phyloP scores from a whole-genome alignment of 2,329 filamentous ascomycete genomes.

The Aspergillus persii region DNA sequence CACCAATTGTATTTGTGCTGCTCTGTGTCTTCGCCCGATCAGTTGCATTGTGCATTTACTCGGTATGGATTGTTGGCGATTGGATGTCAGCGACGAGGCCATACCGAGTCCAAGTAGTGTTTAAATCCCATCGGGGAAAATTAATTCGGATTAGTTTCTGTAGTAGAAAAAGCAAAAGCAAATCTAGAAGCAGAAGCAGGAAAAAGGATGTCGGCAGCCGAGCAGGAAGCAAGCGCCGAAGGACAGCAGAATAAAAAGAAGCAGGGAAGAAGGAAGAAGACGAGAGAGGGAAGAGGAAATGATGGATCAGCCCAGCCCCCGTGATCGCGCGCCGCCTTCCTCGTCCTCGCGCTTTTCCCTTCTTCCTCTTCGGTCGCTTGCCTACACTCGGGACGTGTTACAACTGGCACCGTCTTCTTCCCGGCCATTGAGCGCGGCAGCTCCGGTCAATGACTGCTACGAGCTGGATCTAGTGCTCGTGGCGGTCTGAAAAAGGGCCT shows the following conservation, averaged over 20 bases:
- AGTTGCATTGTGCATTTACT: neutral
- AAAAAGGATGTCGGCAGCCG: neutral
- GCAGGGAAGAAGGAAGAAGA: neutral
- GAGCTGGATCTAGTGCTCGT: conserved; percentile 18
- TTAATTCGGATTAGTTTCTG: too few species aligned
- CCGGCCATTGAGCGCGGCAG: conserved; percentile 17
- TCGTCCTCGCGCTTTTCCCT: conserved; percentile 1
- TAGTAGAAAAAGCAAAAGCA: neutral
- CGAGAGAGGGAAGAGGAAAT: neutral
- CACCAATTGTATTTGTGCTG: conserved; percentile 2
- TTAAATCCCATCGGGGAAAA: too few species aligned
- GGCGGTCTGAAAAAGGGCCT: conserved; percentile 19
- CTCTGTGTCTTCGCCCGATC: neutral
- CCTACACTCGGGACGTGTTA: neutral
- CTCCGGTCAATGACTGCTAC: conserved; percentile 21
- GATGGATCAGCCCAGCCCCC: conserved; percentile 1
- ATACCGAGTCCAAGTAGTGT: neutral
- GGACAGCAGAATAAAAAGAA: neutral
- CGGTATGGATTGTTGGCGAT: neutral
- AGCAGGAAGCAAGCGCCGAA: neutral
- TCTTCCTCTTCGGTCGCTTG: conserved; percentile 3
- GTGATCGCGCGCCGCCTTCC: conserved; percentile 3
- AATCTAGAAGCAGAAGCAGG: neutral
- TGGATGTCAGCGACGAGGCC: neutral
- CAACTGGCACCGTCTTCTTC: neutral